Percentiles rank a stretch among this genome's conserved stretches.
Conservation (phyloP, 495 filamentous ascomycete genomes). For the Daldinia bambusicola region DNA sequence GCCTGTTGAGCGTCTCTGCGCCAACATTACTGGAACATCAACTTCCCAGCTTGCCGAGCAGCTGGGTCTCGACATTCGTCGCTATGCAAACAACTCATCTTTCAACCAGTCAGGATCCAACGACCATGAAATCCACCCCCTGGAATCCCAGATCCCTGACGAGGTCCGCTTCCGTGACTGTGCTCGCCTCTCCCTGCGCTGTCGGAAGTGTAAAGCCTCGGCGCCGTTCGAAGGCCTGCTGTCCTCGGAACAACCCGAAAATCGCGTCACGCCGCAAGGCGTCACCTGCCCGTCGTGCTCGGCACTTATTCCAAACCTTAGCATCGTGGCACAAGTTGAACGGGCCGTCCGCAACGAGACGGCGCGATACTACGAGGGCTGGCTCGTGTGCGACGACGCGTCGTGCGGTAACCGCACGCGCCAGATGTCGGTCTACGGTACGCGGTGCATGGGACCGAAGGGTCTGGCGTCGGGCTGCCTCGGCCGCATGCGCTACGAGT, state of each 20-base stretch:
- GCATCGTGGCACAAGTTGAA: constrained; percentile 86
- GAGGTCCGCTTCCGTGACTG: constrained; percentile 83
- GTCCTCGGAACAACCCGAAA: constrained; percentile 32
- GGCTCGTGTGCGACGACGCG: constrained; percentile 89
- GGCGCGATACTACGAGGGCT: constrained; percentile 88
- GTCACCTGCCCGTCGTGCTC: constrained; percentile 73
- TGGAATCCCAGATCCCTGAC: constrained; percentile 95
- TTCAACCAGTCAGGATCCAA: constrained; percentile 59
- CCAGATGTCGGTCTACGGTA: constrained; percentile 91
- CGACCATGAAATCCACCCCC: constrained; percentile 78
- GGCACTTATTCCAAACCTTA: constrained; percentile 72
- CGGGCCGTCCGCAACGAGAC: constrained; percentile 79
- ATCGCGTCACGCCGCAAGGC: constrained; percentile 74
- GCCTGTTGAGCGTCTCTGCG: constrained; percentile 96
- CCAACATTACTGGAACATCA: constrained; percentile 92
- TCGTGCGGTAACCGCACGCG: constrained; percentile 87
- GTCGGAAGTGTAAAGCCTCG: constrained; percentile 77
- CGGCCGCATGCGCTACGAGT: constrained; percentile 91
- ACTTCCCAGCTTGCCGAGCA: constrained; percentile 89
- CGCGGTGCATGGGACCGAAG: constrained; percentile 85
- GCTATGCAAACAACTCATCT: constrained; percentile 76
- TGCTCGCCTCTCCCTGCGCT: constrained; percentile 77
- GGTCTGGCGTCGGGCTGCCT: constrained; percentile 83
- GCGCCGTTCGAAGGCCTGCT: constrained; percentile 80
- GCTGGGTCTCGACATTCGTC: constrained; percentile 87